Base-by-base conservation (phyloP, 2,329 filamentous ascomycete species). In the Monilinia fructigena region DNA sequence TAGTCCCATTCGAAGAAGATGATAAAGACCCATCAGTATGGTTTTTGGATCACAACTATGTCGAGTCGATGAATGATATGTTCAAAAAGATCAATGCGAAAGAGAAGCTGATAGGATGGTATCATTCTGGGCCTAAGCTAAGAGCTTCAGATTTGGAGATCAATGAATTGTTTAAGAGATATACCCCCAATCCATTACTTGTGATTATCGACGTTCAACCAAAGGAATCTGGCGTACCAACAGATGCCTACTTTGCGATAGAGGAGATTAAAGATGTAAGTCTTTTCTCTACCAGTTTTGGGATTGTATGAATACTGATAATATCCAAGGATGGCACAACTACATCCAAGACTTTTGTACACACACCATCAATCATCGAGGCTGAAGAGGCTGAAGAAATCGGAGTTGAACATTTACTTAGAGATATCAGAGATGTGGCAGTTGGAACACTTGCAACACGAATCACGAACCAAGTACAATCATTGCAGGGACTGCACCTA, bases 21-120 rank as follows among this genome's bases (percentile, higher is more conserved):
- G 95, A 97, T 76, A 97, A 96, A 81, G 93, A 99, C 78, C 94
- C 94, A 4, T 96, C 94, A 47, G 95, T 99, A 77, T 99, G 95
- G 95, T 99, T 98, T 78, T 82, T 99, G 71, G 95, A 99, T 79
- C 95, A 99, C 85, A 98, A 98, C 85, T 99, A 97, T 76, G 91
- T 99, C 79, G 95, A 99, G 81, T 92, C 90, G 74, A 99, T 99
- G 95, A 96, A 95, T 82, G 95, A 98, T 80, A 99, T 99, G 95
- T 99, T 99, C 86, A 99, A 99, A 85, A 98, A 98, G 82, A 93
- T 99, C 84, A 99, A 99, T 82, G 95, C 95, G 69, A 85, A 92
- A 71, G 95, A 99, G 83, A 98, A 98, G 87, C 86, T 99, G 78
- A 96, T 99, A 85, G 95, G 95, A 76, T 99, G 95, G 95, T 99